phyloP scores from a whole-genome alignment of 495 filamentous ascomycete species.

The Rhypophila decipiens region DNA sequence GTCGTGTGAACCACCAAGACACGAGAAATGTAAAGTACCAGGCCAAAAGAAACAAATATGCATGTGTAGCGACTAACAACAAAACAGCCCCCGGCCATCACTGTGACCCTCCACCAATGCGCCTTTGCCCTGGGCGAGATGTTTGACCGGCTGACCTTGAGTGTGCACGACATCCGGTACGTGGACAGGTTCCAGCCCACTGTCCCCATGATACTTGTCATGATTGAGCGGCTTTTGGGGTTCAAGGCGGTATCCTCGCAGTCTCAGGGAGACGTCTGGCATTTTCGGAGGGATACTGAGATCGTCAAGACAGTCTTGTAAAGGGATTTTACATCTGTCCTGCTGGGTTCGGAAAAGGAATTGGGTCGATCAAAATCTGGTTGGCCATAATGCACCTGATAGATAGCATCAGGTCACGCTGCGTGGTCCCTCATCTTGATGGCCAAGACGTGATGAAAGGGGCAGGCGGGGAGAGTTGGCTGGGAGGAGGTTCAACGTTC shows the following conservation, averaged over 20 bases:
- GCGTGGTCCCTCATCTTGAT: no score
- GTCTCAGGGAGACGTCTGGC: conserved; percentile 14
- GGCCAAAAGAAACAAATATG: background rate
- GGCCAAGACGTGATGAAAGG: no score
- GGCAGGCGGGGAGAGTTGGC: no score
- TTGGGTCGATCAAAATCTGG: no score
- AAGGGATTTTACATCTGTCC: no score
- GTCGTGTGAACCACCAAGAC: conserved; percentile 29
- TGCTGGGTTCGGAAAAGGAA: no score
- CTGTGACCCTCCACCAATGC: conserved; percentile 28
- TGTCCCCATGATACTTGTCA: conserved; percentile 26
- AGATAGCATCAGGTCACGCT: no score
- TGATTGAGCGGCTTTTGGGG: conserved; percentile 34
- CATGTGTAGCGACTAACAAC: background rate
- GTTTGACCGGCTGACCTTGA: conserved; percentile 30
- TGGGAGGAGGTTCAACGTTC: no score
- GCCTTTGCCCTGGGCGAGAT: conserved; percentile 29
- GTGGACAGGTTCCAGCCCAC: conserved; percentile 22
- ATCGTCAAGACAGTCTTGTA: no score
- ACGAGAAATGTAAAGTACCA: conserved; percentile 17
- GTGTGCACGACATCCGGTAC: conserved; percentile 19
- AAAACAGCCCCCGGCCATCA: conserved; percentile 27
- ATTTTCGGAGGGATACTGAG: conserved; percentile 14
- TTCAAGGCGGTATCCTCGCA: conserved; percentile 25
- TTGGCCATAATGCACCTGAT: no score